Conservation (phyloP, 2,329 filamentous ascomycete genomes). For the Penicillium palitans region DNA sequence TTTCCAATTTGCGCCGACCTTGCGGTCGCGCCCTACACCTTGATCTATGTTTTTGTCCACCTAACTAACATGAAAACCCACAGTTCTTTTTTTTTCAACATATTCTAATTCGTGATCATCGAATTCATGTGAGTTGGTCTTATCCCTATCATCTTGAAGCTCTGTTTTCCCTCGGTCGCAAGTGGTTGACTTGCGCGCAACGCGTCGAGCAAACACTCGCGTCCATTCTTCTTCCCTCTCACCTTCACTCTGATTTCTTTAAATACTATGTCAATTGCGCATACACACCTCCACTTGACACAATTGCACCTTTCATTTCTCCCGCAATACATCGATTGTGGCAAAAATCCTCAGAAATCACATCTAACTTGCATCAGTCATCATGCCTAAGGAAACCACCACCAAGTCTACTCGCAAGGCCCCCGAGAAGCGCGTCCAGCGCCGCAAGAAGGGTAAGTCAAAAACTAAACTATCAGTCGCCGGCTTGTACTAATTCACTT, state of each 20-base stretch:
- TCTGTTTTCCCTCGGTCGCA: slow-evolving; percentile 8
- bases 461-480: background rate
- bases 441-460: slow-evolving; percentile 70
- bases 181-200: slow-evolving; percentile 6
- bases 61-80: slow-evolving; percentile 5
- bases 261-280: background rate
- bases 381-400: slow-evolving; percentile 68
- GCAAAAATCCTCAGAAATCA: background rate
- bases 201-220: slow-evolving; percentile 7
- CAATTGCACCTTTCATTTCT: background rate
- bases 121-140: slow-evolving; percentile 9
- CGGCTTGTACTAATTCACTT: slow-evolving; percentile 19
- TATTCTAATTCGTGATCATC: background rate
- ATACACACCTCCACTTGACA: background rate
- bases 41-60: slow-evolving; percentile 6
- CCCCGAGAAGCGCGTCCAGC: slow-evolving; percentile 58
- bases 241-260: background rate
- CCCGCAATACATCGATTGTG: background rate
- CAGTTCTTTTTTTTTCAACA: slow-evolving; percentile 2
- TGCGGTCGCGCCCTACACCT: slow-evolving; percentile 15
- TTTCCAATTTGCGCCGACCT: slow-evolving; percentile 15
- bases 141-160: background rate
- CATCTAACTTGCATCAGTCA: slow-evolving; percentile 31
- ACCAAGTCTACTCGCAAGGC: slow-evolving; percentile 63
- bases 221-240: background rate